Percentiles rank a stretch among this genome's conserved stretches.
phyloP scores from a whole-genome alignment of 371 early-diverging fungal species.

The Lichtheimia hyalospora region DNA sequence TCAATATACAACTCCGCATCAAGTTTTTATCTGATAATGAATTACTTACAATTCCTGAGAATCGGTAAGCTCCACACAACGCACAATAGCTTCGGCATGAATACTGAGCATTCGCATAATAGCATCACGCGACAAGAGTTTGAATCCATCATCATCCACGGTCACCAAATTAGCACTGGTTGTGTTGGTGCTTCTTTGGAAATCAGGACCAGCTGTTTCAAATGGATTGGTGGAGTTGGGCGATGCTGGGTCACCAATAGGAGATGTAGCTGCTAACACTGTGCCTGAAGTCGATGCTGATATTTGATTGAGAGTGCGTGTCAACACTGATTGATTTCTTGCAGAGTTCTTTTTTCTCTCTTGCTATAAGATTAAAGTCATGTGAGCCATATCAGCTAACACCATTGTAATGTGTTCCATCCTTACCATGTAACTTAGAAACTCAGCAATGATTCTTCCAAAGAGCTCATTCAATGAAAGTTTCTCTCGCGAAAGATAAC shows the following conservation, averaged over 20 bases:
- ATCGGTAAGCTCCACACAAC: conserved; percentile 80
- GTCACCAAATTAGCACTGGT: conserved; percentile 21
- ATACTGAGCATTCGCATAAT: conserved; percentile 71
- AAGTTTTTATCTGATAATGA: conserved; percentile 6
- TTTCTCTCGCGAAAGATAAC: conserved; percentile 80
- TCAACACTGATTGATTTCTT: conserved; percentile 63
- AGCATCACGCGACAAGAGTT: conserved; percentile 58
- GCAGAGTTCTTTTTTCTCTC: conserved; percentile 58
- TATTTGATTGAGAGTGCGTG: conserved; percentile 73
- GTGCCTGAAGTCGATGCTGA: conserved; percentile 47
- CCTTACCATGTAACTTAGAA: conserved; percentile 44
- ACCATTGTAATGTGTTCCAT: neutral
- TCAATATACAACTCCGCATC: neutral
- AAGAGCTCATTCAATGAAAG: conserved; percentile 66
- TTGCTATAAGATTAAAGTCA: too few relatives aligned
- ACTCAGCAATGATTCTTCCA: conserved; percentile 49
- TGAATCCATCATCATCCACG: conserved; percentile 48
- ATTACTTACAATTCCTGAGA: conserved; percentile 62
- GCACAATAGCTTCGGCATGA: conserved; percentile 83
- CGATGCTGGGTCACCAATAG: conserved; percentile 9
- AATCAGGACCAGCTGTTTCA: neutral
- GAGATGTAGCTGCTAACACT: conserved; percentile 20
- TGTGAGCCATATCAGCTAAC: neutral
- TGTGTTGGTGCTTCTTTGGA: neutral
- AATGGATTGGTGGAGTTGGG: conserved; percentile 17